Base-by-base conservation (phyloP, 805 yeast genomes). In the Yamadazyma ubonensis region DNA sequence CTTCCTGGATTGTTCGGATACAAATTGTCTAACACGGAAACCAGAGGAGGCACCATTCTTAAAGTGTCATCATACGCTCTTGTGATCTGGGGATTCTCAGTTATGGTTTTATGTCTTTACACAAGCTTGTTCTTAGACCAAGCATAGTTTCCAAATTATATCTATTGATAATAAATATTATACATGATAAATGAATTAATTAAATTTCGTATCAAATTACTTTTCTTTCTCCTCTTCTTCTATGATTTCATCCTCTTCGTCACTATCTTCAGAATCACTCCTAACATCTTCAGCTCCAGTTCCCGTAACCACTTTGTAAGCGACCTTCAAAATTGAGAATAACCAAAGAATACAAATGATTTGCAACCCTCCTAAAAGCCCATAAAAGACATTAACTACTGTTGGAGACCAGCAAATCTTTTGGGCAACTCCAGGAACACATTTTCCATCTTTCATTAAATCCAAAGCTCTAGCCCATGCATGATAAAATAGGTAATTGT, bases 241-340 rank as follows among this genome's bases (percentile, higher is more conserved):
- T 6, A 42, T 41, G n/a, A 36, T 48, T 5, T 48, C 52, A n/a
- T 41, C 50, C 35, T 64, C 70, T 4, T 44, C 53, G 25, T 61
- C 69, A 8, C 68, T 70, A 37, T 81, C 87, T 40, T 86, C 95
- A 41, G 74, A 82, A 51, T 86, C 96, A 56, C 91, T 82, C 62
- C 96, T 78, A 22, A 83, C 82, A 58, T 89, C 96, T 51, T 86
- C 95, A 1, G 96, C 96, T 25, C 79, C 78, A 16, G 63, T 70
- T 4, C 96, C 96, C 6, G 73, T 67, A 18, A 87, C 46, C 17
- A 88, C 91, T 56, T 75, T 80, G 40, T 71, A 58, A 8, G 86
- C 87, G 18, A 88, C 95, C 50, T 76, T 79, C 9, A 75, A 45
- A 42, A 89, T 88, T 65, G 84, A 70, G 54, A 67, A 77, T 73